These are phyloP conservation scores for Candida argentea DNA, from an alignment of 805 yeast genomes.

Conservation along the genomic window DNA sequence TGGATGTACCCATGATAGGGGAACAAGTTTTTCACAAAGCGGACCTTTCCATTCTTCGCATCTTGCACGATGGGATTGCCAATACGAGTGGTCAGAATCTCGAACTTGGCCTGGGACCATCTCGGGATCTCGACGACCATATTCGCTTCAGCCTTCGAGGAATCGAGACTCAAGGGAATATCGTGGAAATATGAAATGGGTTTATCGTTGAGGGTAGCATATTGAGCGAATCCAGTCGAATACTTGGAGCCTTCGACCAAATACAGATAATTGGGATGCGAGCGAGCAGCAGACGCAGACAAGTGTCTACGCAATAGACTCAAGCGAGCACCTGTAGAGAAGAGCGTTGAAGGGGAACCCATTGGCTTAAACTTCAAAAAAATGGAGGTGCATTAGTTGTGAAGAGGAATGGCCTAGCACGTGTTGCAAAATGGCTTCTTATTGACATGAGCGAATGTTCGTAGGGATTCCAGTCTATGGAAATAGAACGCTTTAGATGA, in stretches of 20 bases:
- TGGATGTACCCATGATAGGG: slow-evolving; percentile 81
- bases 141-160: slow-evolving; percentile 28
- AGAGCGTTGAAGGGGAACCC: too few relatives aligned
- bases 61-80: slow-evolving; percentile 81
- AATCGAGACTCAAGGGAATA: slow-evolving; percentile 45
- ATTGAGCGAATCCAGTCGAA: slow-evolving; percentile 31
- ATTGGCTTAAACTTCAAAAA: too few relatives aligned
- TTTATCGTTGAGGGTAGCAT: slow-evolving; percentile 29
- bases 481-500: too few relatives aligned
- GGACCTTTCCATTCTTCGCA: slow-evolving; percentile 58
- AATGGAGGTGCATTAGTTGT: too few relatives aligned
- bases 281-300: too few relatives aligned
- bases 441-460: too few relatives aligned
- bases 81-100: slow-evolving; percentile 45
- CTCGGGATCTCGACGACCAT: slow-evolving; percentile 42
- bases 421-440: too few relatives aligned
- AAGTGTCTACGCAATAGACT: too few relatives aligned
- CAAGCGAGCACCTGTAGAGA: too few relatives aligned
- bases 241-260: slow-evolving; percentile 23
- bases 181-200: slow-evolving; percentile 65
- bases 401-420: too few relatives aligned
- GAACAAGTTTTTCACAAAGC: slow-evolving; percentile 71
- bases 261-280: not conserved
- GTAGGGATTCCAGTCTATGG: too few relatives aligned
- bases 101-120: slow-evolving; percentile 80